A percentile compares a stretch with the other conserved stretches of the same genome.
Evolutionary conservation across 768 basidiomycete species (phyloP).

Genomic region (Leccinum subgranulosum): DNA sequence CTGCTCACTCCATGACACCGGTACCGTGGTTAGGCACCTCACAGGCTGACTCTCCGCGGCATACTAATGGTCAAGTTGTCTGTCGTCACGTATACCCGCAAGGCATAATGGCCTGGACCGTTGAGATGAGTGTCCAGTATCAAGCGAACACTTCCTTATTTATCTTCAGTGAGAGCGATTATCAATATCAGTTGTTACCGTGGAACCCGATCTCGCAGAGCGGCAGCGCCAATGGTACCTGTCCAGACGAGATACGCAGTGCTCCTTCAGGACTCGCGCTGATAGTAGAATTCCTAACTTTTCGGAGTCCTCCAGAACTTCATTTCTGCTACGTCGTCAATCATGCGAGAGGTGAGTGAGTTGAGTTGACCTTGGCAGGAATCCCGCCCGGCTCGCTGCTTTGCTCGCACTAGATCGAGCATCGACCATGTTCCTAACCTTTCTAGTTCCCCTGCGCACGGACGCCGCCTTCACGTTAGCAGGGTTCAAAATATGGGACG

Average conservation of each 20-base stretch:
- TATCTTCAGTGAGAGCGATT: background rate
- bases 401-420: background rate
- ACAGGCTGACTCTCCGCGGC: slow-evolving; percentile 16
- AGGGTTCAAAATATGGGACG: background rate
- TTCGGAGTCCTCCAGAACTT: background rate
- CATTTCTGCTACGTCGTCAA: background rate
- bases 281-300: background rate
- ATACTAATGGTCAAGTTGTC: slow-evolving; percentile 5
- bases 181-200: background rate
- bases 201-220: background rate
- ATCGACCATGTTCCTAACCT: slow-evolving; percentile 2
- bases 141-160: background rate
- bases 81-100: slow-evolving; percentile 7
- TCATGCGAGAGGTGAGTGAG: background rate
- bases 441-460: background rate
- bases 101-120: slow-evolving; percentile 5
- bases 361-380: background rate
- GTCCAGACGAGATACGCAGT: background rate
- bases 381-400: background rate
- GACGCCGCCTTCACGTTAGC: slow-evolving; percentile 19
- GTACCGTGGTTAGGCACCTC: slow-evolving; percentile 18
- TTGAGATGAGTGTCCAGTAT: background rate
- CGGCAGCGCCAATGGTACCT: background rate
- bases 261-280: background rate
- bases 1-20: slow-evolving; percentile 25